These are phyloP conservation scores for Lathyrus oleraceus DNA, from an alignment of 306 rosid genomes.

Conservation along the genomic window DNA sequence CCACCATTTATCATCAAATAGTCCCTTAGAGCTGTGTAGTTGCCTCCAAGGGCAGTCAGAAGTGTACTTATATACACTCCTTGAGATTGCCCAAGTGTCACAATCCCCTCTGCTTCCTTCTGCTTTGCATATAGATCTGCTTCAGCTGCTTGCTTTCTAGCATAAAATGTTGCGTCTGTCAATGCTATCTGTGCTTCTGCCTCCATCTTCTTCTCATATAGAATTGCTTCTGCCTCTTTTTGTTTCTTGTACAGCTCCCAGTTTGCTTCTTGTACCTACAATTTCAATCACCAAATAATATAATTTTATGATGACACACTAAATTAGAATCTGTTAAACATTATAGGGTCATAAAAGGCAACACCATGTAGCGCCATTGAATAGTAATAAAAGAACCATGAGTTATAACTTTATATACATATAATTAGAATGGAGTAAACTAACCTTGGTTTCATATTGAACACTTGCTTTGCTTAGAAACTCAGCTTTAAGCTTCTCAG, in stretches of 20 bases:
- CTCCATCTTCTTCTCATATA: slow-evolving; percentile 39
- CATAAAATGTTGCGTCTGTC: slow-evolving; percentile 34
- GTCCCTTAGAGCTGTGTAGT: slow-evolving; percentile 31
- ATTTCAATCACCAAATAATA: not conserved
- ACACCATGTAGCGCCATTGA: too few relatives aligned
- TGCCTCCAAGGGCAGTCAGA: slow-evolving; percentile 33
- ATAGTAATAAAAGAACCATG: too few relatives aligned
- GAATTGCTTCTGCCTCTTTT: slow-evolving; percentile 9
- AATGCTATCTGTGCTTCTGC: slow-evolving; percentile 38
- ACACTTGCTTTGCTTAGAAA: slow-evolving; percentile 42
- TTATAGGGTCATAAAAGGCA: too few relatives aligned
- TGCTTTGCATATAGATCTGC: slow-evolving; percentile 35
- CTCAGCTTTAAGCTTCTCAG: slow-evolving; percentile 46
- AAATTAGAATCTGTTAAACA: too few relatives aligned
- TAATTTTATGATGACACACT: too few relatives aligned
- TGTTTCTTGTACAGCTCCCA: not conserved
- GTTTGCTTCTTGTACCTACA: not conserved
- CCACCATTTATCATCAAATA: slow-evolving; percentile 40
- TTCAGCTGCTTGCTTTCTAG: slow-evolving; percentile 35
- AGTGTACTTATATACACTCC: slow-evolving; percentile 29
- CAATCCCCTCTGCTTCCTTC: slow-evolving; percentile 28
- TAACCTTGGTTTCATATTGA: slow-evolving; percentile 46
- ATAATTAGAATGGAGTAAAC: not conserved
- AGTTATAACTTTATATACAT: too few relatives aligned
- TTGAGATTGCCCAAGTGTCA: slow-evolving; percentile 34